Percentiles rank a stretch among this genome's conserved stretches.
These are phyloP conservation scores for Dryas alaskensis DNA, from an alignment of 306 rosid genomes.

Conservation along the genomic window DNA sequence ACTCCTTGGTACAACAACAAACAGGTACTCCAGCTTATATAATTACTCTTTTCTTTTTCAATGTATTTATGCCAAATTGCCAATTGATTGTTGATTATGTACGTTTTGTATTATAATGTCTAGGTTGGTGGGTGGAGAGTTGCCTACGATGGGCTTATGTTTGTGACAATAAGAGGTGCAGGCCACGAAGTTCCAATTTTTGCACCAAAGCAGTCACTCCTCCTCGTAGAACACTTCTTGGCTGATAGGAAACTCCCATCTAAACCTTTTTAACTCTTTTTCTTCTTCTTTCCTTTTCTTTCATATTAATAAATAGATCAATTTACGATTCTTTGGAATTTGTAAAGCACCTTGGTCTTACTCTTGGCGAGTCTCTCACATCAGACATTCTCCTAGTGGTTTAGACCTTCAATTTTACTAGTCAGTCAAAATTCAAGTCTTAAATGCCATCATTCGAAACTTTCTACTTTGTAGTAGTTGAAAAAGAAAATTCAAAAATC, in stretches of 20 bases:
- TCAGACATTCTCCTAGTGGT: not conserved
- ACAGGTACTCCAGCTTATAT: constrained; percentile 26
- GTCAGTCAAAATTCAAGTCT: not conserved
- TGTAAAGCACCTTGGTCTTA: not conserved
- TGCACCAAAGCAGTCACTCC: constrained; percentile 39
- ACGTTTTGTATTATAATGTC: too few relatives aligned
- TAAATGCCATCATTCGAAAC: not conserved
- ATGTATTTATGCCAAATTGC: too few relatives aligned
- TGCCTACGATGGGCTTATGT: constrained; percentile 40
- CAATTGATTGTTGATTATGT: too few relatives aligned
- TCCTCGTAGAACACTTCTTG: constrained; percentile 34
- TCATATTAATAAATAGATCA: not conserved
- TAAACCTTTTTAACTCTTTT: constrained; percentile 24
- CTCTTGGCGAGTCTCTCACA: too few relatives aligned
- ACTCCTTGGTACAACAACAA: constrained; percentile 45
- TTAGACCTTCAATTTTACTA: not conserved
- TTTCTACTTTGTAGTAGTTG: not conserved
- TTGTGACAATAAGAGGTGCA: constrained; percentile 48
- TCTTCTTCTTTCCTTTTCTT: not conserved
- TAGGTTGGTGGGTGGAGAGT: constrained; percentile 56
- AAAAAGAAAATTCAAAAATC: not conserved
- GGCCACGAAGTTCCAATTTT: constrained; percentile 48
- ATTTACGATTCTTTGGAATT: not conserved
- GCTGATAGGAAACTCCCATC: constrained; percentile 30
- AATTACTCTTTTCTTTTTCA: not conserved